Evolutionary conservation across 805 yeast genomes (phyloP), one percentile per base, ranked within the genome.

Genomic region (Candida ipomoeae): DNA sequence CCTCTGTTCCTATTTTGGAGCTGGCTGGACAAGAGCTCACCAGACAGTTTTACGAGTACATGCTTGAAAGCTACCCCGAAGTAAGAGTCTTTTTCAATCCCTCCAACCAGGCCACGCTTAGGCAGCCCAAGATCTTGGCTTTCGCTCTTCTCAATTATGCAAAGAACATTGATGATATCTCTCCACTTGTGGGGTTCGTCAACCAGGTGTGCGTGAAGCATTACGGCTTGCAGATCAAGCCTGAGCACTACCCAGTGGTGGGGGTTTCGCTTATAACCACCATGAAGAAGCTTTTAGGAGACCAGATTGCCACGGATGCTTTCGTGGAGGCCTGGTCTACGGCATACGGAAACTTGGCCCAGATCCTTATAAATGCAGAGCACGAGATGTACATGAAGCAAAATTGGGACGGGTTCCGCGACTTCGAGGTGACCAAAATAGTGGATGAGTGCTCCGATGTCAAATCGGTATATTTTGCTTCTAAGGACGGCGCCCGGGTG

Each of bases 201-300:
- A 68, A 75, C 44, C 81, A 79, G 53, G 82, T 85, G 57, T 85
- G 79, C 41, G 75, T 73, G 55, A 85, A 84, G 64, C 91, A 85
- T 57, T 82, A 79, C 51, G 86, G 87, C 40, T 68, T 85, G 53
- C 80, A 80, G 59, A 75, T 85, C 40, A 62, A 67, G 53, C 80
- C 89, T 3, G 85, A 81, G 49, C 89, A 84, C 51, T 85, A 85
- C 58, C 80, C 82, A 20, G 72, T 81, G 55, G 89, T 85, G 32
- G 91, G 89, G 29, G 61, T 64, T 31, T 73, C 76, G 52, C 65
- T 86, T n/a, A 61, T 85, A 32, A 67, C 68, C 26, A 80, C 89
- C 13, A 73, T 86, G 64, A 62, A 65, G 38, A 75, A 76, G 48
- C 73, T 81, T 38, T 67, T 85, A 34, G 88, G 87, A 5, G 75